Conservation (phyloP, 2,329 filamentous ascomycete species). For the Ascochyta viciae-villosae region DNA sequence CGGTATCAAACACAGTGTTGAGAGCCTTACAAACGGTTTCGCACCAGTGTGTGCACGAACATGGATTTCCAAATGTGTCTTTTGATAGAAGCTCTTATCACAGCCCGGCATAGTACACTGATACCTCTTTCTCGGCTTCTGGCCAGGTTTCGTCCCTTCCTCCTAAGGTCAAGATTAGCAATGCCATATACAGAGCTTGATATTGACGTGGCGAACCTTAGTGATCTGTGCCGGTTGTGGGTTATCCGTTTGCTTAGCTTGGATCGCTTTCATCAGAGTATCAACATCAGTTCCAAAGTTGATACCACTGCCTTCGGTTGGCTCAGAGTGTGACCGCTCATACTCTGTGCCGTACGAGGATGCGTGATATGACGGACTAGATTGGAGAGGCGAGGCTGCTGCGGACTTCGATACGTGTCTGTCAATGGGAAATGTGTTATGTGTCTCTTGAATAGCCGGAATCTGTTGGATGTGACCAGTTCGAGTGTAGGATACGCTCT, state of each 20-base stretch:
- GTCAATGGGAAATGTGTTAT: constrained; percentile 31
- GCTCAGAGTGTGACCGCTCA: constrained; percentile 56
- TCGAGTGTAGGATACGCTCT: constrained; percentile 37
- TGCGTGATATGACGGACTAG: constrained; percentile 50
- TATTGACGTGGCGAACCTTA: constrained; percentile 37
- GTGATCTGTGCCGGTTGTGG: constrained; percentile 34
- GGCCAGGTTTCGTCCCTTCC: constrained; percentile 35
- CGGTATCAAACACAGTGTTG: background rate
- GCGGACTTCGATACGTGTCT: constrained; percentile 53
- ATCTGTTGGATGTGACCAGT: constrained; percentile 31
- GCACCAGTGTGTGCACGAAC: constrained; percentile 85
- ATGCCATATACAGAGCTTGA: background rate
- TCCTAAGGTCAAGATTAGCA: constrained; percentile 23
- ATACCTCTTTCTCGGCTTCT: constrained; percentile 69
- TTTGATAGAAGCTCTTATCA: constrained; percentile 84
- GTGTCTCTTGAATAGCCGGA: constrained; percentile 40
- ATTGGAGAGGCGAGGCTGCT: constrained; percentile 51
- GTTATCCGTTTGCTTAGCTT: constrained; percentile 65
- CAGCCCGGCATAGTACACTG: constrained; percentile 77
- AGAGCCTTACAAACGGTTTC: constrained; percentile 79
- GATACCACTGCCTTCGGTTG: constrained; percentile 54
- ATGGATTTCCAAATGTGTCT: constrained; percentile 92
- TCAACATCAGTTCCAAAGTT: constrained; percentile 85
- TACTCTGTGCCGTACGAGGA: constrained; percentile 43
- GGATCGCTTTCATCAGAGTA: constrained; percentile 86